Evolutionary conservation across 1,139 yeast genomes (phyloP).

Genomic region (Debaryomycetaceae sp.): DNA sequence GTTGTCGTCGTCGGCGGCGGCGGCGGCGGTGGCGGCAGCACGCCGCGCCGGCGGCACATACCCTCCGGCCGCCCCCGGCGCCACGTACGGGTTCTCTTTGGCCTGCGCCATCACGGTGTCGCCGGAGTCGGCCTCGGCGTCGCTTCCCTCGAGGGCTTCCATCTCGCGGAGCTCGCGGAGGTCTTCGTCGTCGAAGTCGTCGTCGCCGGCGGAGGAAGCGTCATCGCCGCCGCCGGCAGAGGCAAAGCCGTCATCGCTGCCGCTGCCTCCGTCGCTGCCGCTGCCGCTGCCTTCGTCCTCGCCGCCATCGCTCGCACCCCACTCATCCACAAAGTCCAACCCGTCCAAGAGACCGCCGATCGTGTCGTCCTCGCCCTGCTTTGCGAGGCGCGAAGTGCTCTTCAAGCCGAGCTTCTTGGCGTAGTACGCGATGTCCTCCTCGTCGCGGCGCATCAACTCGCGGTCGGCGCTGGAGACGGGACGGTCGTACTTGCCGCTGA

Average conservation of each 20-base stretch:
- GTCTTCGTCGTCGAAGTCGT: constrained; percentile 38
- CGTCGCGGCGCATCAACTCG: constrained; percentile 55
- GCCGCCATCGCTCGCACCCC: constrained; percentile 11
- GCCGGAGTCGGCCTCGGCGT: constrained; percentile 16
- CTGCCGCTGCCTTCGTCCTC: constrained; percentile 14
- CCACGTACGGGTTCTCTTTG: constrained; percentile 81
- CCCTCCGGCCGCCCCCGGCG: constrained; percentile 49
- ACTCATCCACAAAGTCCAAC: constrained; percentile 44
- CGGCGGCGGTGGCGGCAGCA: constrained; percentile 34
- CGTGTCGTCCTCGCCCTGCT: constrained; percentile 59
- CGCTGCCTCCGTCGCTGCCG: constrained; percentile 13
- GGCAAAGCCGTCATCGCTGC: constrained; percentile 14
- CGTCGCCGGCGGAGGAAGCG: constrained; percentile 10
- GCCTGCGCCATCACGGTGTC: constrained; percentile 25
- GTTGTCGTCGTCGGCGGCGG: constrained; percentile 42
- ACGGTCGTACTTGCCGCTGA: too few relatives aligned
- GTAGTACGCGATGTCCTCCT: constrained; percentile 75
- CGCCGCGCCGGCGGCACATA: constrained; percentile 83
- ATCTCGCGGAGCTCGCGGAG: constrained; percentile 30
- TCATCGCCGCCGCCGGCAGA: constrained; percentile 14
- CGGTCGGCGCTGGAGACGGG: constrained; percentile 20
- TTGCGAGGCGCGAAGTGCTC: constrained; percentile 37
- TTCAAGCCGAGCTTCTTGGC: constrained; percentile 79
- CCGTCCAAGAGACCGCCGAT: constrained; percentile 77
- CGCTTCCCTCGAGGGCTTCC: constrained; percentile 15